Evolutionary conservation across 768 basidiomycete genomes (phyloP).

Genomic region (Suillus weaverae): DNA sequence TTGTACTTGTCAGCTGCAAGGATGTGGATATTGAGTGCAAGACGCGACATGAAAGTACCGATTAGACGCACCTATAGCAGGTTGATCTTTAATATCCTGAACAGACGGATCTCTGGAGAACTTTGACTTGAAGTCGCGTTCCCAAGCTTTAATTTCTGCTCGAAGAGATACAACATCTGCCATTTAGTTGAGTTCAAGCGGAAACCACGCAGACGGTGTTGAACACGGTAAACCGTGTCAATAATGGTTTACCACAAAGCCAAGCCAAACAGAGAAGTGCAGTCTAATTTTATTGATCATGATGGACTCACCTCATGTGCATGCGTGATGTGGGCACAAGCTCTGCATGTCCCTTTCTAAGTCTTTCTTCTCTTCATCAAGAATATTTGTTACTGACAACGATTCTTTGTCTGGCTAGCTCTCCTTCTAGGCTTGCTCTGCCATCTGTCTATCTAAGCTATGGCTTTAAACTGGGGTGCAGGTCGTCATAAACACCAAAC

Average conservation of each 20-base stretch:
- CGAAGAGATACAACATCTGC: slow-evolving; percentile 40
- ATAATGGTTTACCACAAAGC: neutral
- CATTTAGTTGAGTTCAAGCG: slow-evolving; percentile 14
- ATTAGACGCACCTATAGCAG: slow-evolving; percentile 56
- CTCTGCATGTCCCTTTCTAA: slow-evolving; percentile 4
- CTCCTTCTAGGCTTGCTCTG: neutral
- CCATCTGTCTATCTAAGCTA: slow-evolving; percentile 14
- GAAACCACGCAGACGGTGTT: neutral
- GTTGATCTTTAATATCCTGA: slow-evolving; percentile 67
- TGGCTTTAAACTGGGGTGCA: slow-evolving; percentile 15
- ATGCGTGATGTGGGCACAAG: neutral
- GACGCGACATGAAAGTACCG: slow-evolving; percentile 3
- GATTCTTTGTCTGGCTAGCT: slow-evolving; percentile 4
- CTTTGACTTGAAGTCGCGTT: slow-evolving; percentile 58
- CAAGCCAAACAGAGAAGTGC: slow-evolving; percentile 1
- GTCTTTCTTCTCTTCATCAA: slow-evolving; percentile 2
- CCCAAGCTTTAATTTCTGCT: slow-evolving; percentile 77
- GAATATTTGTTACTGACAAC: neutral
- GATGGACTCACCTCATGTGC: neutral
- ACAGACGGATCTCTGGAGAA: slow-evolving; percentile 63
- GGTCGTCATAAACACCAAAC: slow-evolving; percentile 11
- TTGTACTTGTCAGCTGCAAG: slow-evolving; percentile 74
- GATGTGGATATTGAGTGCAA: slow-evolving; percentile 19
- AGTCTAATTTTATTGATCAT: slow-evolving; percentile 1
- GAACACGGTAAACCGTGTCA: neutral